phyloP scores from a whole-genome alignment of 169 alveolate species.

The Plasmodium blacklocki region DNA sequence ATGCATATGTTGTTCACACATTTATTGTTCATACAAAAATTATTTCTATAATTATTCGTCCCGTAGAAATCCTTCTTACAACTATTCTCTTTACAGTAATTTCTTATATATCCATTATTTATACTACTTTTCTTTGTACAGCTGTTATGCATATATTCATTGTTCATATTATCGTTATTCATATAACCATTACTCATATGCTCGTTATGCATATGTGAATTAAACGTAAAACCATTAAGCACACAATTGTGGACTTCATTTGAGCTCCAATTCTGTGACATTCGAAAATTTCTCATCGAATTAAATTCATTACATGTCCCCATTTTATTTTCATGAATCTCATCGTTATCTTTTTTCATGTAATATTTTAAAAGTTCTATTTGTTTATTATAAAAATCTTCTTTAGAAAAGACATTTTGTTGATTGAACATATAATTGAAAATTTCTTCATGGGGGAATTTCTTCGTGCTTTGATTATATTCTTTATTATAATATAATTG shows the following conservation, averaged over 20 bases:
- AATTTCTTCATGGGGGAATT: constrained; percentile 8
- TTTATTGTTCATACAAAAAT: too few relatives aligned
- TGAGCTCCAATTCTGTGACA: not conserved
- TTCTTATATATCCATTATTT: too few relatives aligned
- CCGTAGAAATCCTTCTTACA: too few relatives aligned
- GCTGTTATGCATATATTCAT: too few relatives aligned
- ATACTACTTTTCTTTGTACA: too few relatives aligned
- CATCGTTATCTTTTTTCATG: not conserved
- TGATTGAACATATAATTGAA: constrained; percentile 19
- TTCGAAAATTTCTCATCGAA: not conserved
- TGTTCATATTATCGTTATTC: too few relatives aligned
- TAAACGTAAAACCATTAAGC: not conserved
- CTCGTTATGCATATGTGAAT: too few relatives aligned
- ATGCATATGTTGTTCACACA: too few relatives aligned
- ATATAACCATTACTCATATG: too few relatives aligned
- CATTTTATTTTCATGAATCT: not conserved
- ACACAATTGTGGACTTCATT: not conserved
- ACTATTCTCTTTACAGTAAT: too few relatives aligned
- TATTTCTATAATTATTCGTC: too few relatives aligned
- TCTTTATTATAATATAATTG: constrained; percentile 1
- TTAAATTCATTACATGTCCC: not conserved
- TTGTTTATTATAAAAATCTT: constrained; percentile 21
- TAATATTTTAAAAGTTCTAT: constrained; percentile 15
- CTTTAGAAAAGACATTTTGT: constrained; percentile 10
- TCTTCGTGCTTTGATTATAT: not conserved